Conservation (phyloP, 306 rosid species). For the Boehmeria nivea region DNA sequence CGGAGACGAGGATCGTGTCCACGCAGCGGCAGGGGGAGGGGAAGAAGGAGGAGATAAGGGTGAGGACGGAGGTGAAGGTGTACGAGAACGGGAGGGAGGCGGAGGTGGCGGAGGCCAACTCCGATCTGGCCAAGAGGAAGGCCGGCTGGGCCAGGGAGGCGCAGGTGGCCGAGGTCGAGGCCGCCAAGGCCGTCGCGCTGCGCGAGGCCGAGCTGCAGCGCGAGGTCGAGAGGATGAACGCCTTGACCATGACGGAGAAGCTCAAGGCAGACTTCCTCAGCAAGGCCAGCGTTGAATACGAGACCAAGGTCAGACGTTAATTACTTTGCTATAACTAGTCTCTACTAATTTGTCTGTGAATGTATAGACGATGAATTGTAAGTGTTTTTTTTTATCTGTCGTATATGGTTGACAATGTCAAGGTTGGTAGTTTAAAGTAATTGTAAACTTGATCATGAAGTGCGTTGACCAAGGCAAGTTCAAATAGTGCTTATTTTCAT, state of each 20-base stretch:
- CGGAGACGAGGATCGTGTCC: conserved; percentile 28
- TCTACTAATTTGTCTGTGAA: no score
- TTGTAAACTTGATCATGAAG: no score
- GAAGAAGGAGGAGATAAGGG: conserved; percentile 30
- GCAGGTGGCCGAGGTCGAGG: conserved; percentile 32
- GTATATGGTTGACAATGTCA: no score
- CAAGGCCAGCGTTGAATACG: conserved; percentile 38
- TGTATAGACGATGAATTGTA: no score
- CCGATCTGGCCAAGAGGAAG: conserved; percentile 32
- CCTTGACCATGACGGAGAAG: conserved; percentile 28
- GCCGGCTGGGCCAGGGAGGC: conserved; percentile 23
- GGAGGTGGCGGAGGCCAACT: conserved; percentile 31
- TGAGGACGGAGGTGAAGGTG: conserved; percentile 31
- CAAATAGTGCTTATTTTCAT: no score
- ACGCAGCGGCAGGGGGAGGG: conserved; percentile 35
- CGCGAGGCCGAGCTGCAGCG: conserved; percentile 32
- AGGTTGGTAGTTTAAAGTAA: no score
- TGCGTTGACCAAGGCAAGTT: no score
- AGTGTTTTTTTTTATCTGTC: no score
- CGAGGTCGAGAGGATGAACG: conserved; percentile 37
- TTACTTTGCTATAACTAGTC: no score
- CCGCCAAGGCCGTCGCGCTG: conserved; percentile 28
- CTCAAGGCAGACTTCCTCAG: conserved; percentile 34
- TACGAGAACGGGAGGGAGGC: conserved; percentile 36
- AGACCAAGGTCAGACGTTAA: conserved; percentile 20